Percentiles rank a stretch among this genome's conserved stretches.
Evolutionary conservation across 2,329 filamentous ascomycete genomes (phyloP).

Genomic region (Huntiella bhutanensis): DNA sequence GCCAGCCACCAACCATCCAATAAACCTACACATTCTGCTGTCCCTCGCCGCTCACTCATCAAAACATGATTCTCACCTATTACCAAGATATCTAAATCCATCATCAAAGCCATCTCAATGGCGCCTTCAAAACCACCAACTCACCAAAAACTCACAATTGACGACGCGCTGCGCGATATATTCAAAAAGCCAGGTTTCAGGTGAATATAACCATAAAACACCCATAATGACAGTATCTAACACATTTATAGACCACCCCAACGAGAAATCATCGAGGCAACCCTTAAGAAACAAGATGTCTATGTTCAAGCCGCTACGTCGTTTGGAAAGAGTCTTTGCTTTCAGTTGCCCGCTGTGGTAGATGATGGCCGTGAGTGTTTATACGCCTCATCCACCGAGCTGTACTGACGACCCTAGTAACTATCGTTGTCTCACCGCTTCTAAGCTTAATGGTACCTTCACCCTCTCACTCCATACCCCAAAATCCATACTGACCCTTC

Average conservation of each 20-base stretch:
- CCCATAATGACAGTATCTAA: background rate
- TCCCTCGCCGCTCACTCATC: too few species aligned
- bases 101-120: background rate
- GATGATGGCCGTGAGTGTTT: slow-evolving; percentile 51
- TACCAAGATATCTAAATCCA: background rate
- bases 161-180: background rate
- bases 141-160: background rate
- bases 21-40: too few species aligned
- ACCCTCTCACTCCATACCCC: too few species aligned
- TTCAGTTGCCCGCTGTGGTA: slow-evolving; percentile 76
- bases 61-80: too few species aligned
- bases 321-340: slow-evolving; percentile 87
- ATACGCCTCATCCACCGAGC: background rate
- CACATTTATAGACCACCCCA: slow-evolving; percentile 47
- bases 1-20: too few species aligned
- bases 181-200: background rate
- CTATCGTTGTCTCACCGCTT: slow-evolving; percentile 75
- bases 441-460: slow-evolving; percentile 63
- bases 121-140: background rate
- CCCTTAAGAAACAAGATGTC: slow-evolving; percentile 69
- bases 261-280: slow-evolving; percentile 69
- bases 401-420: slow-evolving; percentile 34
- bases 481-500: background rate
- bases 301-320: slow-evolving; percentile 82
- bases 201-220: slow-evolving; percentile 1